Conservation (phyloP, 768 basidiomycete species). For the Guyanaporus albipodus region DNA sequence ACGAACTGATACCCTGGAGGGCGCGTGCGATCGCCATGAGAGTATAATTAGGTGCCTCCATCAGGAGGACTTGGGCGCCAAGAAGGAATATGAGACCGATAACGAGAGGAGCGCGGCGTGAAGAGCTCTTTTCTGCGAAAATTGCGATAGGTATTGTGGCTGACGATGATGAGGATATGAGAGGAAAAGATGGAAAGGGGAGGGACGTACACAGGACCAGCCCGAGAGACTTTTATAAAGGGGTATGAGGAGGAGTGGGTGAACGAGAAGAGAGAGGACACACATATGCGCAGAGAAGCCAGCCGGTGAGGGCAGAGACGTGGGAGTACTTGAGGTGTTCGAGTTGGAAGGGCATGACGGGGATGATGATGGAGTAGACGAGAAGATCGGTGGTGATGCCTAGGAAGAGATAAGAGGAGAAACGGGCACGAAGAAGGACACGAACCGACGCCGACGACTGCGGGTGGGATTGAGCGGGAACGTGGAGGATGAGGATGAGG, state of each 20-base stretch:
- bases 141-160: constrained; percentile 59
- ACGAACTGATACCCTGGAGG: constrained; percentile 58
- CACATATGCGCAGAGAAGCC: constrained; percentile 59
- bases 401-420: constrained; percentile 7
- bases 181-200: background rate
- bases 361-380: constrained; percentile 60
- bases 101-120: constrained; percentile 46
- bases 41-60: constrained; percentile 55
- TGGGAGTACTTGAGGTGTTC: constrained; percentile 42
- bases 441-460: constrained; percentile 50
- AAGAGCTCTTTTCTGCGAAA: constrained; percentile 48
- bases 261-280: constrained; percentile 19
- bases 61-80: constrained; percentile 55
- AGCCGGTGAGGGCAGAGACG: constrained; percentile 52
- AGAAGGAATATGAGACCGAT: constrained; percentile 47
- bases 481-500: too few species aligned
- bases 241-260: constrained; percentile 1
- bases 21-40: constrained; percentile 56
- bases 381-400: constrained; percentile 48
- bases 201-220: constrained; percentile 45
- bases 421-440: background rate
- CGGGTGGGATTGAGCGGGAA: too few species aligned
- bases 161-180: constrained; percentile 13
- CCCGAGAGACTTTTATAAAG: constrained; percentile 46
- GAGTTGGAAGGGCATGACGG: constrained; percentile 62